Base-by-base conservation (phyloP, 345 rosid species). In the Gossypium mustelinum region DNA sequence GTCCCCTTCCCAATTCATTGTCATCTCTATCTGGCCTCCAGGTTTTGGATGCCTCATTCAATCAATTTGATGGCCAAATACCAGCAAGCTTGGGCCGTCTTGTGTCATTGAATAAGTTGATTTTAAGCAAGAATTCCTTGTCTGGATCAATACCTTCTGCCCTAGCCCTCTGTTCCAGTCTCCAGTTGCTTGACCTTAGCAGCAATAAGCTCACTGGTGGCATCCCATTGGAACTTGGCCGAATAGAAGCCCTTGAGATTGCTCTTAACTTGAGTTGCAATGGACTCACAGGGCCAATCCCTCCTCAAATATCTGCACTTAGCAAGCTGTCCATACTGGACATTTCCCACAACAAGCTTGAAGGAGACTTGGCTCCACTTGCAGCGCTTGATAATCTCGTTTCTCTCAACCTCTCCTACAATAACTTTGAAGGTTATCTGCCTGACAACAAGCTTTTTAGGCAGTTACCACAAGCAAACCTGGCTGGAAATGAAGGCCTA, bases 211-310 rank as follows among this genome's bases (percentile, higher is more conserved):
- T 95, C 75, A 78, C 78, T 3, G 93, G 94, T 59, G 83, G 76
- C 70, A 87, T 95, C 29, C 99, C 99, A 24, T 50, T 81, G 50
- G 94, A 89, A 76, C 82, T 95, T 20, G 92, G 89, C 74, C 86
- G 72, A 72, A 83, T 93, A 0, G 87, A 87, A 86, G 82, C 94
- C 17, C 98, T 95, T 76, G 98, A 90, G 71, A 95, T 95, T 22
- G 92, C 98, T 43, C 85, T 95, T 59, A 95, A 95, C 85, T 78
- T 95, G 83, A 95, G 99, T 60, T 83, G 88, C 81, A 95, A 95
- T 57, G 84, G 79, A 69, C 87, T 95, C 47, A 84, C 90, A 0
- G 98, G 99, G 27, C 83, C 86, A 70, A 84, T 95, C 74, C 99
- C 99, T 18, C 75, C 78, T 34, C 85, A 84, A 82, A 29, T 95